Evolutionary conservation across 805 yeast genomes (phyloP).

Genomic region (Candida easanensis): DNA sequence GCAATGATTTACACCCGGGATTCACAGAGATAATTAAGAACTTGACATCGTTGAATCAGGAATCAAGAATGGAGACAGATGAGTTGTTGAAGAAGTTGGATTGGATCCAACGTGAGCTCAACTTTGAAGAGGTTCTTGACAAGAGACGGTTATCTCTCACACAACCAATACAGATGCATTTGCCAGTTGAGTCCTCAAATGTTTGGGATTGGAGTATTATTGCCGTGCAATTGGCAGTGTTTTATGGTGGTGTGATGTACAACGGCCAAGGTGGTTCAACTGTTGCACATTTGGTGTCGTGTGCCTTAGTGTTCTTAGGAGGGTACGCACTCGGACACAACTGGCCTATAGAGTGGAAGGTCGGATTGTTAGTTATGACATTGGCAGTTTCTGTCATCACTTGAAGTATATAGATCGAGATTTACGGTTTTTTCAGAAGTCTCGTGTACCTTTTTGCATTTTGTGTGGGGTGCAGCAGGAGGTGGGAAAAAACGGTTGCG

Average conservation of each 20-base stretch:
- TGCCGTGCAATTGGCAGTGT: not conserved
- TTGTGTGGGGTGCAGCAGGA: too few species aligned
- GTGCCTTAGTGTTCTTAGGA: not conserved
- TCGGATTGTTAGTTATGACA: too few species aligned
- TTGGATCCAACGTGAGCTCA: conserved; percentile 6
- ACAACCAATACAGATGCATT: not conserved
- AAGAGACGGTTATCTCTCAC: conserved; percentile 3
- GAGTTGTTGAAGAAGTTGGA: conserved; percentile 35
- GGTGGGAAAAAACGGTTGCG: not conserved
- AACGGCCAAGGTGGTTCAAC: not conserved
- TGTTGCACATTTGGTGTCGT: not conserved
- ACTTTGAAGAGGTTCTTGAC: not conserved
- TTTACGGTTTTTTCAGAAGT: too few species aligned
- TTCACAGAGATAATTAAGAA: conserved; percentile 38
- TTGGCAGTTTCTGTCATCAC: too few species aligned
- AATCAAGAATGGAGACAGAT: conserved; percentile 41
- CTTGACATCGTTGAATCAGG: conserved; percentile 36
- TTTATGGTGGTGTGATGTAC: not conserved
- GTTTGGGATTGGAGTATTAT: not conserved
- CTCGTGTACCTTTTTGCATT: too few species aligned
- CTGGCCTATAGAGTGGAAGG: not conserved
- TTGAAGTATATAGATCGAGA: too few species aligned
- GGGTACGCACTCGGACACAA: not conserved
- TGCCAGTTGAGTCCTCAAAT: too few species aligned
- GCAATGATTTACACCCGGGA: conserved; percentile 23